These are phyloP conservation scores for Colletotrichum cuscutae DNA, from an alignment of 2,329 filamentous ascomycete species.

Conservation along the genomic window DNA sequence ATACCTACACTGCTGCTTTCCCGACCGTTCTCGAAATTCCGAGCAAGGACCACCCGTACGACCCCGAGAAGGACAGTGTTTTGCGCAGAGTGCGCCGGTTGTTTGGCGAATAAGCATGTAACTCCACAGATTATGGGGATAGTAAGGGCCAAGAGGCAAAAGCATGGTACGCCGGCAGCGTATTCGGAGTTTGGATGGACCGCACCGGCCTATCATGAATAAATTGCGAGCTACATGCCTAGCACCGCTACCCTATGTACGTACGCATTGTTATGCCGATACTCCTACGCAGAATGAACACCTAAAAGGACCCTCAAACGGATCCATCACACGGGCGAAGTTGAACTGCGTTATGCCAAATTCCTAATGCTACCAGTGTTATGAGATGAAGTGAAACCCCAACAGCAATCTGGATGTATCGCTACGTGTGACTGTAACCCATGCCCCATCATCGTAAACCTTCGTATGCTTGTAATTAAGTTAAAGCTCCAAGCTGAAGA, in stretches of 20 bases:
- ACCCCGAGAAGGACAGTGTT: constrained; percentile 98
- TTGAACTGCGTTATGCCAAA: constrained; percentile 17
- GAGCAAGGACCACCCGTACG: constrained; percentile 98
- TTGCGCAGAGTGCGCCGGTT: constrained; percentile 81
- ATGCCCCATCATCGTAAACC: constrained; percentile 30
- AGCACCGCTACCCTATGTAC: constrained; percentile 33
- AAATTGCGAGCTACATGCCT: constrained; percentile 27
- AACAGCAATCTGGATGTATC: constrained; percentile 25
- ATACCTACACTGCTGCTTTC: constrained; percentile 93
- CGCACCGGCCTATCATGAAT: constrained; percentile 5
- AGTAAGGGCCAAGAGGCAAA: neutral
- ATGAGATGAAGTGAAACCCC: constrained; percentile 27
- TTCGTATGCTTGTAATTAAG: constrained; percentile 17
- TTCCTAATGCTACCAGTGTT: constrained; percentile 31
- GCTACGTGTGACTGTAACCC: constrained; percentile 27
- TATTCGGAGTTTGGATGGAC: neutral
- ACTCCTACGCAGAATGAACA: constrained; percentile 29
- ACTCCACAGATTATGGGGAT: neutral
- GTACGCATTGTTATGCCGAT: constrained; percentile 27
- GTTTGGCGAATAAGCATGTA: constrained; percentile 70
- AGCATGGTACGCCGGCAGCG: neutral
- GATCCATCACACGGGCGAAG: neutral
- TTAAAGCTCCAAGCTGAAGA: constrained; percentile 55
- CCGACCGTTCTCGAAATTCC: constrained; percentile 97
- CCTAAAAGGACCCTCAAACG: neutral